Conservation (phyloP, 129 eudicot species). For the Tagetes erecta region DNA sequence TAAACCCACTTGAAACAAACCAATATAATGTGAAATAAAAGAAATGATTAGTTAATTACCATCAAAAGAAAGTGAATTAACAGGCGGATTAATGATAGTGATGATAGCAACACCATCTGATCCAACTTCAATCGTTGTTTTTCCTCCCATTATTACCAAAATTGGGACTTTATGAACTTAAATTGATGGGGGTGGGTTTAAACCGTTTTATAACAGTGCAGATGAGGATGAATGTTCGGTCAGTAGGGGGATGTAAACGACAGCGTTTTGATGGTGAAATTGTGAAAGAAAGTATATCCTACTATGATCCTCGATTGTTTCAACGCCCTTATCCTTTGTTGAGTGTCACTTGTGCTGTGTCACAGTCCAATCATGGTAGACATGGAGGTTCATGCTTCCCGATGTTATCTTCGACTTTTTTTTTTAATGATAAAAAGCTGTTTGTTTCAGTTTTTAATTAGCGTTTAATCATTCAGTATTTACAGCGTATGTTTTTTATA, state of each 20-base stretch:
- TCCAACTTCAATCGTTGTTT: slow-evolving; percentile 79
- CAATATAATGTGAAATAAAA: neutral
- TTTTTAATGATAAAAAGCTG: too few relatives aligned
- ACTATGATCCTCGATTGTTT: neutral
- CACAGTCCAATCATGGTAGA: slow-evolving; percentile 5
- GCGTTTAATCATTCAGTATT: too few relatives aligned
- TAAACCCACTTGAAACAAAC: neutral
- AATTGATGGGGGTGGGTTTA: neutral
- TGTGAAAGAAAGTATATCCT: neutral
- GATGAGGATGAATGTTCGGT: neutral
- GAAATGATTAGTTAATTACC: slow-evolving; percentile 42
- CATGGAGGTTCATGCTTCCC: slow-evolving; percentile 1
- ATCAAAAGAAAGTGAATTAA: slow-evolving; percentile 87
- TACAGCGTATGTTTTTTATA: too few relatives aligned
- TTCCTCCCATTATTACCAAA: slow-evolving; percentile 46
- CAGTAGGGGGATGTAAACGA: neutral
- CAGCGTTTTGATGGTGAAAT: neutral
- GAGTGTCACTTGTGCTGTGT: neutral
- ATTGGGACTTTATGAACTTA: neutral
- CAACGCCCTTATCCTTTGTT: slow-evolving; percentile 11
- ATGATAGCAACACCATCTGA: slow-evolving; percentile 91
- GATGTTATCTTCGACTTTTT: neutral
- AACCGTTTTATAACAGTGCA: neutral
- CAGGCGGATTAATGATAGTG: slow-evolving; percentile 95
- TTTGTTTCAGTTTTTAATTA: too few relatives aligned